Percentiles rank a stretch among this genome's conserved stretches.
phyloP scores from a whole-genome alignment of 1,139 yeast species.

The Zygotorulaspora mrakii region DNA sequence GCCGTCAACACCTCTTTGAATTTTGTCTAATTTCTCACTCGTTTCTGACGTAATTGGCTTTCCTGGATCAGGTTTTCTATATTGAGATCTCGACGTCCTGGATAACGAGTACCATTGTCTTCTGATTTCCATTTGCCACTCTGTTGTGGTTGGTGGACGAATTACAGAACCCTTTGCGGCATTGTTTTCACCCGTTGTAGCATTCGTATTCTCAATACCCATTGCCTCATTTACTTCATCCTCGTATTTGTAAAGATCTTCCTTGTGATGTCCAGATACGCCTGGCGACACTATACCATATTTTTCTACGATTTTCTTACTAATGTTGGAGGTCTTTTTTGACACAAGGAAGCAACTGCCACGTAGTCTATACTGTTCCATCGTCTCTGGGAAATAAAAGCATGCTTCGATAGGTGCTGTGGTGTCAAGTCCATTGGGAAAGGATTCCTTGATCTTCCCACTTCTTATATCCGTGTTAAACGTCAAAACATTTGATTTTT shows the following conservation, averaged over 20 bases:
- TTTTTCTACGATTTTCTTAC: constrained; percentile 16
- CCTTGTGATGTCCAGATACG: constrained; percentile 21
- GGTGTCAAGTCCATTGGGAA: constrained; percentile 43
- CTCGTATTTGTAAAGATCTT: constrained; percentile 18
- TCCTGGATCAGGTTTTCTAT: constrained; percentile 71
- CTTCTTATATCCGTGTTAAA: constrained; percentile 73
- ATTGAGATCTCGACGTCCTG: constrained; percentile 55
- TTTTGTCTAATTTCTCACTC: constrained; percentile 59
- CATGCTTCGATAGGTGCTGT: constrained; percentile 58
- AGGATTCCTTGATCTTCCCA: constrained; percentile 52
- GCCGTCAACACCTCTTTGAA: constrained; percentile 82
- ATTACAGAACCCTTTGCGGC: constrained; percentile 15
- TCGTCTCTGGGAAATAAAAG: constrained; percentile 58
- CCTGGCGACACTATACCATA: constrained; percentile 35
- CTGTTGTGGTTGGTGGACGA: constrained; percentile 49
- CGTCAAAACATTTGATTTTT: constrained; percentile 61
- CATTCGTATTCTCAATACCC: not conserved
- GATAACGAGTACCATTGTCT: constrained; percentile 64
- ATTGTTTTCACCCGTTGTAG: constrained; percentile 1
- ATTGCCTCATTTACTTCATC: constrained; percentile 15
- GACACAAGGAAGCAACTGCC: constrained; percentile 49
- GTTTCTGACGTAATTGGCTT: constrained; percentile 54
- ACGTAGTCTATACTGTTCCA: constrained; percentile 67
- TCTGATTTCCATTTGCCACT: constrained; percentile 61
- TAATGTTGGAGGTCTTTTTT: constrained; percentile 14